phyloP scores from a whole-genome alignment of 306 rosid genomes.

The Rubus parviflorus region DNA sequence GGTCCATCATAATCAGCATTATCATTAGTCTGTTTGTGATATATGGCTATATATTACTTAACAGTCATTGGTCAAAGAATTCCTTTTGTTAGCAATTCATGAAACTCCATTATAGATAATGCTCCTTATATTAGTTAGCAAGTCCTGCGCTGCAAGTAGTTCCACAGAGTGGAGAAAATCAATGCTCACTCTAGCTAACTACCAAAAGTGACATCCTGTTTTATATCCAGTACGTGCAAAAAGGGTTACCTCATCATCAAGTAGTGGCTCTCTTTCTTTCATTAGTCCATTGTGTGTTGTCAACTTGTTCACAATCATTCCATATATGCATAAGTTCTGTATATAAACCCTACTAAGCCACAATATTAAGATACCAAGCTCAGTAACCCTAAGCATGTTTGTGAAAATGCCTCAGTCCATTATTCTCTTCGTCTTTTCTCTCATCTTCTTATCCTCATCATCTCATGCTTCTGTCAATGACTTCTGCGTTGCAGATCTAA shows the following conservation, averaged over 20 bases:
- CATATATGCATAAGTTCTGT: not conserved
- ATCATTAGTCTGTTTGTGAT: not conserved
- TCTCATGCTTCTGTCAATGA: slow-evolving; percentile 54
- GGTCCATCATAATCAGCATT: not conserved
- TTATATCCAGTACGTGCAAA: not conserved
- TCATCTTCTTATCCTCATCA: slow-evolving; percentile 53
- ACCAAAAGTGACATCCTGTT: slow-evolving; percentile 11
- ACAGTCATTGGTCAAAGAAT: not conserved
- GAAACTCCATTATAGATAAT: not conserved
- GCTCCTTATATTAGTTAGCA: not conserved
- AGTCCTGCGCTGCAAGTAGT: slow-evolving; percentile 9
- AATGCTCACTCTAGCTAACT: not conserved
- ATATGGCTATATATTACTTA: too few relatives aligned
- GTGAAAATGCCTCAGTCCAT: slow-evolving; percentile 41
- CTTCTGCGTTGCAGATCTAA: slow-evolving; percentile 75
- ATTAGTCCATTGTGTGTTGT: slow-evolving; percentile 25
- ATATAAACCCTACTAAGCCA: slow-evolving; percentile 9
- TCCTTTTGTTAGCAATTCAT: not conserved
- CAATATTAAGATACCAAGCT: not conserved
- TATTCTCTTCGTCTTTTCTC: slow-evolving; percentile 42
- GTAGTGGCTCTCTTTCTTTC: slow-evolving; percentile 30
- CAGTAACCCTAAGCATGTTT: not conserved
- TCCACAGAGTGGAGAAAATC: not conserved
- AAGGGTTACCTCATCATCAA: not conserved
- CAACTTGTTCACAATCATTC: slow-evolving; percentile 31